Evolutionary conservation across 805 yeast species (phyloP).

Genomic region (Wickerhamomyces ciferrii): DNA sequence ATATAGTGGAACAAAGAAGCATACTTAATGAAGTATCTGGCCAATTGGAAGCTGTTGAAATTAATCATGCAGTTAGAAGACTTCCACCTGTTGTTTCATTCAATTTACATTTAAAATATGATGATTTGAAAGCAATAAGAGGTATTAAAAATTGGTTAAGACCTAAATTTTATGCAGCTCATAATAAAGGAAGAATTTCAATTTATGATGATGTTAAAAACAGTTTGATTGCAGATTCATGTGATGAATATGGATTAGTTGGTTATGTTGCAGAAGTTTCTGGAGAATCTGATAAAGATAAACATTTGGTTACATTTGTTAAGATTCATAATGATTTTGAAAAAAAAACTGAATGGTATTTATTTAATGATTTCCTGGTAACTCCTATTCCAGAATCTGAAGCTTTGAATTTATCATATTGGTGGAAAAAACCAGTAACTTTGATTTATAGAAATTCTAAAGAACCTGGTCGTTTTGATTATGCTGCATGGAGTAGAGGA

Average conservation of each 20-base stretch:
- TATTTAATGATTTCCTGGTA: constrained; percentile 91
- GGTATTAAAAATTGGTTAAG: constrained; percentile 52
- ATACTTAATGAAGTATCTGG: constrained; percentile 50
- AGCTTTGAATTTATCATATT: constrained; percentile 61
- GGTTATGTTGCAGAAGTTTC: constrained; percentile 67
- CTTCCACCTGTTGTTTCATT: constrained; percentile 63
- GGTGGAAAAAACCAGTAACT: constrained; percentile 84
- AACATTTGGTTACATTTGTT: constrained; percentile 56
- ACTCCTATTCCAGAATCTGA: constrained; percentile 69
- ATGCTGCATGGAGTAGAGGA: constrained; percentile 39
- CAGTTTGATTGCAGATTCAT: constrained; percentile 21
- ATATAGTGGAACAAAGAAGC: constrained; percentile 41
- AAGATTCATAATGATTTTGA: constrained; percentile 33
- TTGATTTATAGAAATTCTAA: constrained; percentile 54
- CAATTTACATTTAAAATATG: constrained; percentile 49
- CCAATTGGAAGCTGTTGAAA: constrained; percentile 48
- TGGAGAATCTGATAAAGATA: constrained; percentile 39
- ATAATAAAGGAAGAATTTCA: constrained; percentile 30
- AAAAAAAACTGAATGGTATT: constrained; percentile 51
- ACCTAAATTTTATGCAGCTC: constrained; percentile 50
- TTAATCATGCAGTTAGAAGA: constrained; percentile 41
- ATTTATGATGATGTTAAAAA: constrained; percentile 28
- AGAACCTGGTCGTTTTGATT: constrained; percentile 39
- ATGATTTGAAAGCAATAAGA: constrained; percentile 49
- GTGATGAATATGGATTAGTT: constrained; percentile 48